Evolutionary conservation across 768 basidiomycete species (phyloP), one percentile per base, ranked within the genome.

Genomic region (Kwoniella sp.): DNA sequence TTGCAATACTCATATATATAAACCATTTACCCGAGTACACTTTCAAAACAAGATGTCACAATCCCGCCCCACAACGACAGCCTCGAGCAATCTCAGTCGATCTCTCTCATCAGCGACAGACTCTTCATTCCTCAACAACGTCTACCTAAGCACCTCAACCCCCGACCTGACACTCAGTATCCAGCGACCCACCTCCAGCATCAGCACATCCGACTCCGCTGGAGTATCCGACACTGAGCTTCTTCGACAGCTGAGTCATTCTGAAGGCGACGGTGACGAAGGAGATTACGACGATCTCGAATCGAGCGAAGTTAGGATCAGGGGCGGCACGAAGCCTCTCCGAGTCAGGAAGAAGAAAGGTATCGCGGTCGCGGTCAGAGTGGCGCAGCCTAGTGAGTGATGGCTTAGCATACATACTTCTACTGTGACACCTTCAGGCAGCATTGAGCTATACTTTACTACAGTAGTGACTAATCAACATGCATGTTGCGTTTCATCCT

Each of bases 291-390:
- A 57, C 37, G 55, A 51, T 50, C 27, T 63, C 46, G 61, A 13
- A 8, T 55, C 47, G 19, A 36, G 26, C 1, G 44, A 30, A 24
- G n/a, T 29, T 13, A 26, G 19, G 9, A 55, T 26, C 12, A 21
- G 24, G 13, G 65, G 67, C 19, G 55, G 58, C 8, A 76, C 74
- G 2, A 59, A 62, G 50, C 74, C 74, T 8, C 49, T 76, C 30
- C 58, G 63, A 47, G 68, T 73, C 12, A 65, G 55, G 49, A 72
- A 73, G 64, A 63, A 64, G 57, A 68, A 56, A 46, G 56, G 58
- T 2, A 33, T 27, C 7, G 30, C 60, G 15, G 58, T 26, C 0
- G 30, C 60, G n/a, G 58, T 26, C 0, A 44, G 62, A 51, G 51
- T 54, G 19, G 67, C 59, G 40, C 40, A 44, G n/a, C 47, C 62